Percentiles rank a stretch among this genome's conserved stretches.
Evolutionary conservation across 768 basidiomycete genomes (phyloP).

Genomic region (Flagelloscypha sp.): DNA sequence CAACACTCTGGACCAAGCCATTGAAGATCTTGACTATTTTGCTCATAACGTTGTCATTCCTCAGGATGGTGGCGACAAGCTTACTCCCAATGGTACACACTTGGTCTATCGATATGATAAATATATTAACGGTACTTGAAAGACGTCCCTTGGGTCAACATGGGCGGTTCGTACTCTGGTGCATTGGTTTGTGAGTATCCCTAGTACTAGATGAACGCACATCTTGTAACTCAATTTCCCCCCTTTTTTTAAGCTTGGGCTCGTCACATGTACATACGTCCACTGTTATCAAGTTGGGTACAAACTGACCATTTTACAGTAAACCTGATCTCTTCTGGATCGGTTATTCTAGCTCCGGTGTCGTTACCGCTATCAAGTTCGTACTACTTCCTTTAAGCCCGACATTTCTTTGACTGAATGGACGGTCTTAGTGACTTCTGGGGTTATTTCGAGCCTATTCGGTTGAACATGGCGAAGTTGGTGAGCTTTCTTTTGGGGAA

Average conservation of each 20-base stretch:
- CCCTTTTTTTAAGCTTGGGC: no score
- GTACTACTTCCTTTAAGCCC: constrained; percentile 13
- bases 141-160: constrained; percentile 40
- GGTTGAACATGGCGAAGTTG: constrained; percentile 47
- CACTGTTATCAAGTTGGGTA: no score
- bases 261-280: no score
- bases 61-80: constrained; percentile 54
- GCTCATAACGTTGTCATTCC: constrained; percentile 57
- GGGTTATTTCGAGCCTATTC: constrained; percentile 68
- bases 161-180: constrained; percentile 47
- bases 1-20: constrained; percentile 67
- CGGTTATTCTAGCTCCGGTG: constrained; percentile 60
- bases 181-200: constrained; percentile 1
- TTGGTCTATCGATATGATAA: constrained; percentile 31
- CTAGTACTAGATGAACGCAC: no score
- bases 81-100: constrained; percentile 44
- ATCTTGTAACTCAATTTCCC: no score
- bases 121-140: constrained; percentile 4
- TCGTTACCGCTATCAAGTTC: constrained; percentile 53
- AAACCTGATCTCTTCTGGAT: constrained; percentile 56
- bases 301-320: constrained; percentile 23
- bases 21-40: constrained; percentile 67
- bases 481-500: neutral
- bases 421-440: constrained; percentile 41
- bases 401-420: neutral